A percentile compares a stretch with the other conserved stretches of the same genome.
Evolutionary conservation across 306 rosid species (phyloP).

Genomic region (Glycine tomentella): DNA sequence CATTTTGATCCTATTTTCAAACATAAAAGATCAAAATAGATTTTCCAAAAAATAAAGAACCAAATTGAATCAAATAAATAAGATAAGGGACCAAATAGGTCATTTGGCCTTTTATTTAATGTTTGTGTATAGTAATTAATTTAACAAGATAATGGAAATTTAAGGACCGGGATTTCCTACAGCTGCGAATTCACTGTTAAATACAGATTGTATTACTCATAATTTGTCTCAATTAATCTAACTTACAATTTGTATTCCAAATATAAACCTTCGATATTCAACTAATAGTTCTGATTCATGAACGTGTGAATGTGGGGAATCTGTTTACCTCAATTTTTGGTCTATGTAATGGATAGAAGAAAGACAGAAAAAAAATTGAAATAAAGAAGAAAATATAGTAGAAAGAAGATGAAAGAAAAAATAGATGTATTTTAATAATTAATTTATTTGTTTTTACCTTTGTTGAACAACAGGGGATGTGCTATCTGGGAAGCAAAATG

Average conservation of each 20-base stretch:
- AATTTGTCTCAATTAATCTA: background rate
- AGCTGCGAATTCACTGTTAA: too few species aligned
- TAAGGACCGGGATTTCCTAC: background rate
- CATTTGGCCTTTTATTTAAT: background rate
- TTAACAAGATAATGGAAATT: background rate
- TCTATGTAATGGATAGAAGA: background rate
- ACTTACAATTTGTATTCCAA: background rate
- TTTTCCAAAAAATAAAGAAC: too few species aligned
- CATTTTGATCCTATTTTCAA: too few species aligned
- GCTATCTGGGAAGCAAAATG: conserved; percentile 66
- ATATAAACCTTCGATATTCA: too few species aligned
- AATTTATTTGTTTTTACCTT: background rate
- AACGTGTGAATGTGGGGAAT: background rate
- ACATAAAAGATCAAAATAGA: too few species aligned
- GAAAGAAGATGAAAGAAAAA: background rate
- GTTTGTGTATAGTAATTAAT: background rate
- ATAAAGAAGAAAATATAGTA: background rate
- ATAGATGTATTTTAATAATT: background rate
- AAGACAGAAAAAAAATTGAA: too few species aligned
- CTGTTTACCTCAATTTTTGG: background rate
- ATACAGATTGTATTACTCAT: background rate
- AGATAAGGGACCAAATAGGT: too few species aligned
- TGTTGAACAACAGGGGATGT: conserved; percentile 71
- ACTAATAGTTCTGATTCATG: background rate
- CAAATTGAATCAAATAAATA: too few species aligned